Conservation (phyloP, 2,329 filamentous ascomycete genomes). For the Colletotrichum incanum region DNA sequence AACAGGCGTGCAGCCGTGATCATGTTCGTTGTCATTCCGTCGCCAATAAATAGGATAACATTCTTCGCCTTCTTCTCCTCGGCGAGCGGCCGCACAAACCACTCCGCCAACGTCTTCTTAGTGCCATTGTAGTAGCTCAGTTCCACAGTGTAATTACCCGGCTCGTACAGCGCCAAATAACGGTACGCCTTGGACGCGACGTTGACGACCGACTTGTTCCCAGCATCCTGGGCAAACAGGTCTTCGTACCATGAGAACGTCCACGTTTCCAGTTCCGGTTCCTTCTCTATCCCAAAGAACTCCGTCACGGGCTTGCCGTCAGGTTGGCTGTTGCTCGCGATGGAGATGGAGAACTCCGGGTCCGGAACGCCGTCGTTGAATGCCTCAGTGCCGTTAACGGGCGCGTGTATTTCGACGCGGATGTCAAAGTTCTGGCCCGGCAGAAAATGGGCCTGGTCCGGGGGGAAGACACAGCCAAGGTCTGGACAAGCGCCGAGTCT, state of each 20-base stretch:
- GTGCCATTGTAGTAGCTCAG: constrained; percentile 81
- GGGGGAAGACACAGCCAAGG: constrained; percentile 74
- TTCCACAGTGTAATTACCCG: constrained; percentile 84
- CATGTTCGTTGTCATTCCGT: constrained; percentile 83
- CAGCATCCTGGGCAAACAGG: constrained; percentile 81
- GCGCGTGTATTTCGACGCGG: constrained; percentile 85
- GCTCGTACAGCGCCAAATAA: constrained; percentile 81
- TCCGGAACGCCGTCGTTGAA: constrained; percentile 79
- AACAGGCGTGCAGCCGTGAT: constrained; percentile 84
- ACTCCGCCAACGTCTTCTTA: constrained; percentile 79
- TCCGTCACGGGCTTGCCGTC: constrained; percentile 69
- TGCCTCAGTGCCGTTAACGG: constrained; percentile 84
- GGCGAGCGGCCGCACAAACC: constrained; percentile 81
- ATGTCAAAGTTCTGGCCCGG: constrained; percentile 89
- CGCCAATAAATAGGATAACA: constrained; percentile 84
- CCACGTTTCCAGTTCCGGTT: constrained; percentile 86
- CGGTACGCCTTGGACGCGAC: constrained; percentile 86
- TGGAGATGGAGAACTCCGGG: constrained; percentile 81
- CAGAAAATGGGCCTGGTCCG: constrained; percentile 82
- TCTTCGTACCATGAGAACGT: constrained; percentile 88
- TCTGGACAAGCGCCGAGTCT: constrained; percentile 72
- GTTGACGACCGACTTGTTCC: constrained; percentile 80
- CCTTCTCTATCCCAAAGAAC: constrained; percentile 81
- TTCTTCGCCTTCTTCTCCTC: constrained; percentile 85
- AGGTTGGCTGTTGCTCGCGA: constrained; percentile 73